phyloP scores from a whole-genome alignment of 768 basidiomycete species.

The Lentinula raphanica region DNA sequence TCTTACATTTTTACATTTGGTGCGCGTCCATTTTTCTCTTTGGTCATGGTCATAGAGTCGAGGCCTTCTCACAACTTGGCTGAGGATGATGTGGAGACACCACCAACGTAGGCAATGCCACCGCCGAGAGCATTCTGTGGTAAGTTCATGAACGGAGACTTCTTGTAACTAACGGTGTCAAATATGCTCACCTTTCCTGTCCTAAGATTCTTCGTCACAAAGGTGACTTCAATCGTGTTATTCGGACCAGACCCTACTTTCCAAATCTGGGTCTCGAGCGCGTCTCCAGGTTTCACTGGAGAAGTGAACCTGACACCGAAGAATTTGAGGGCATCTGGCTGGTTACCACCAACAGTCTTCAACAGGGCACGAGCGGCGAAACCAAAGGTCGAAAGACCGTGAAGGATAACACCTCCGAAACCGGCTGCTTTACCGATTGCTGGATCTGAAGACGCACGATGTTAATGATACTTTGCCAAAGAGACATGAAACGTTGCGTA shows the following conservation, averaged over 20 bases:
- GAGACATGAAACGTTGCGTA: conserved; percentile 15
- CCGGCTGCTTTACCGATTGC: conserved; percentile 64
- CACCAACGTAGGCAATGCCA: conserved; percentile 60
- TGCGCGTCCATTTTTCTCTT: too few relatives aligned
- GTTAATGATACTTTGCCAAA: background rate
- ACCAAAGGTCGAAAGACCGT: conserved; percentile 79
- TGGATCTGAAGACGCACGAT: conserved; percentile 48
- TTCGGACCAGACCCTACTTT: conserved; percentile 63
- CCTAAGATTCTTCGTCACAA: conserved; percentile 54
- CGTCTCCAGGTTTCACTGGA: conserved; percentile 80
- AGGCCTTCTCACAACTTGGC: conserved; percentile 23
- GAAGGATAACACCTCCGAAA: conserved; percentile 82
- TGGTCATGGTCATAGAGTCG: too few relatives aligned
- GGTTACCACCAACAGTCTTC: conserved; percentile 52
- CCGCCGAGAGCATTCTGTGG: conserved; percentile 47
- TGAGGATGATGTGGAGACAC: conserved; percentile 41
- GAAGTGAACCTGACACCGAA: conserved; percentile 77
- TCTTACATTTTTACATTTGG: too few relatives aligned
- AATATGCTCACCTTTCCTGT: conserved; percentile 47
- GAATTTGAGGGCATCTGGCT: conserved; percentile 56
- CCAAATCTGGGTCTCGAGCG: conserved; percentile 75
- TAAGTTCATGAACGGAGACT: background rate
- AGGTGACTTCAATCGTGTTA: conserved; percentile 55
- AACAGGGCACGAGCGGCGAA: conserved; percentile 78
- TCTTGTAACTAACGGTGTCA: background rate